A percentile compares a stretch with the other conserved stretches of the same genome.
Conservation (phyloP, 331 rosid genomes). For the Erythrophleum ivorense region DNA sequence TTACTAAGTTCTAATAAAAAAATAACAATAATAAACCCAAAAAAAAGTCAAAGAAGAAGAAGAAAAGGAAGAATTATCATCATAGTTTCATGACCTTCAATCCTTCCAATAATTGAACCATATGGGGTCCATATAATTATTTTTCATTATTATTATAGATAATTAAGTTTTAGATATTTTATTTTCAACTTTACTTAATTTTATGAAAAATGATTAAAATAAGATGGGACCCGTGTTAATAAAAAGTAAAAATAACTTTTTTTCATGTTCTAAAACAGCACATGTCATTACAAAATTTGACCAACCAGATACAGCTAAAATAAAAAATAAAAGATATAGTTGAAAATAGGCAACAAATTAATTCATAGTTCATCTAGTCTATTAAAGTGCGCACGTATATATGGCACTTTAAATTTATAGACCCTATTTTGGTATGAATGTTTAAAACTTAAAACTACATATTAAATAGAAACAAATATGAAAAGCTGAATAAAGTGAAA, state of each 20-base stretch:
- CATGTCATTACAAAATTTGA: background rate
- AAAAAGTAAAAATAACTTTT: no score
- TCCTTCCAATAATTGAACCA: slow-evolving; percentile 30
- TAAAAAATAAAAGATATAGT: background rate
- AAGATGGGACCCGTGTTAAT: background rate
- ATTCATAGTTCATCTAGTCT: no score
- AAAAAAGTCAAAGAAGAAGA: no score
- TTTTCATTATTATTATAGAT: background rate
- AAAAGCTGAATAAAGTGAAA: no score
- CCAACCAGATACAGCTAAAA: background rate
- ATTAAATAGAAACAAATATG: no score
- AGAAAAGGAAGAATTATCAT: background rate
- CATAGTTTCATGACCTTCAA: slow-evolving; percentile 2
- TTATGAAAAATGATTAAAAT: background rate
- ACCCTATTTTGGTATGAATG: no score
- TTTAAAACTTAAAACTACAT: no score
- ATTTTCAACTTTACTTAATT: background rate
- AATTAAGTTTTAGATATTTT: background rate
- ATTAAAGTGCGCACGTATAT: no score
- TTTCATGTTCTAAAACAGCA: background rate
- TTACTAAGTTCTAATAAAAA: no score
- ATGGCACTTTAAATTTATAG: no score
- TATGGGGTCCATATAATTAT: slow-evolving; percentile 25
- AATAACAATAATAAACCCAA: no score
- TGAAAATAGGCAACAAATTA: background rate